phyloP scores from a whole-genome alignment of 1,284 basidiomycete species.

The Wolfiporia cocos region DNA sequence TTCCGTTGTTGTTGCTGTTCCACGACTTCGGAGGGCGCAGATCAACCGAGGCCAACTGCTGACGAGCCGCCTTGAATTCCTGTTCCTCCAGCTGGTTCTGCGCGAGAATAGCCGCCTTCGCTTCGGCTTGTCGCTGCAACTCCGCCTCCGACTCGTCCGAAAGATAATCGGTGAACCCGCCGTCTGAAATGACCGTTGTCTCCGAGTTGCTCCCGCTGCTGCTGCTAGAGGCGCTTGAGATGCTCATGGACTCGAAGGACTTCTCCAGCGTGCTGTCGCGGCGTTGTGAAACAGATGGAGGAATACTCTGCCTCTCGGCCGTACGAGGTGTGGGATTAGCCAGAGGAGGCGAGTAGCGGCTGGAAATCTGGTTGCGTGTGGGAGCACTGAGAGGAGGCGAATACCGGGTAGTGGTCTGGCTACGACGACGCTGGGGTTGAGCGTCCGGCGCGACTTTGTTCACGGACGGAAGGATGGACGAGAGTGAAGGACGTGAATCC shows the following conservation, averaged over 20 bases:
- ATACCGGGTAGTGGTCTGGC: slow-evolving; percentile 15
- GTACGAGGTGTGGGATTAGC: slow-evolving; percentile 5
- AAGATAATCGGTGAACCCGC: slow-evolving; percentile 77
- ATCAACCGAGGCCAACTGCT: slow-evolving; percentile 66
- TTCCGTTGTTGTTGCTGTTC: slow-evolving; percentile 41
- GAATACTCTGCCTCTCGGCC: slow-evolving; percentile 10
- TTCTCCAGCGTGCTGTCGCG: slow-evolving; percentile 28
- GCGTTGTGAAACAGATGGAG: slow-evolving; percentile 12
- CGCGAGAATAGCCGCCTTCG: slow-evolving; percentile 64
- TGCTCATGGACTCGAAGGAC: slow-evolving; percentile 32
- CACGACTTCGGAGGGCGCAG: slow-evolving; percentile 69
- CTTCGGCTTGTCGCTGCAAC: slow-evolving; percentile 74
- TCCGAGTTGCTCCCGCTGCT: slow-evolving; percentile 58
- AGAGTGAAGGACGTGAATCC: slow-evolving; percentile 41
- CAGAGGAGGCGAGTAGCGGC: slow-evolving; percentile 2
- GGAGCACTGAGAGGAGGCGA: slow-evolving; percentile 5
- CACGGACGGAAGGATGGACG: slow-evolving; percentile 32
- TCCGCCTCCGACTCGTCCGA: slow-evolving; percentile 82
- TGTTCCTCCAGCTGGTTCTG: slow-evolving; percentile 73
- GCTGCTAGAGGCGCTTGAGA: slow-evolving; percentile 40
- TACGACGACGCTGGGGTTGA: slow-evolving; percentile 24
- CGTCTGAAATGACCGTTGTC: slow-evolving; percentile 73
- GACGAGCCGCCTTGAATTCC: slow-evolving; percentile 72
- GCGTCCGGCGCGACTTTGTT: slow-evolving; percentile 20
- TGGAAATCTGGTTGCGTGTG: too few species aligned